These are phyloP conservation scores for Hansenula sp. DNA, from an alignment of 1,139 yeast genomes.

Conservation along the genomic window DNA sequence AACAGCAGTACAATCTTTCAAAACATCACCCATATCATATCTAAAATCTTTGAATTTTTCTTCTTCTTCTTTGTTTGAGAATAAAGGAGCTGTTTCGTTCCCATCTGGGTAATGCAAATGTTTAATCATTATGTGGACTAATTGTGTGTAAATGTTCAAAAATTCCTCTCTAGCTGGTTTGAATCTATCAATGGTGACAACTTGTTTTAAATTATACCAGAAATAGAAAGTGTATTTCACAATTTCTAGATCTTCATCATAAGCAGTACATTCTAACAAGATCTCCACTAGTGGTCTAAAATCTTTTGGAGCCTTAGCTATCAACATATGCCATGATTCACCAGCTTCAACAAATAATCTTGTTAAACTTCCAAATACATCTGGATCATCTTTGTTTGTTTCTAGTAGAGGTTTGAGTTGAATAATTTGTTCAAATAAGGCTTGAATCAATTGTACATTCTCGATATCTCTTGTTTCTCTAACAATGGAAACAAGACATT, in stretches of 20 bases:
- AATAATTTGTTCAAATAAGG: slow-evolving; percentile 64
- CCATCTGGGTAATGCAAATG: slow-evolving; percentile 75
- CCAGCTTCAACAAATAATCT: slow-evolving; percentile 89
- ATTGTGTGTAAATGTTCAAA: slow-evolving; percentile 55
- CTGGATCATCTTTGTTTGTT: slow-evolving; percentile 56
- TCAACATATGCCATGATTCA: slow-evolving; percentile 89
- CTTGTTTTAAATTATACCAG: slow-evolving; percentile 81
- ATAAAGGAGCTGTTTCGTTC: slow-evolving; percentile 31
- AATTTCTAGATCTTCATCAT: slow-evolving; percentile 79
- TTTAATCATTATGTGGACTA: slow-evolving; percentile 62
- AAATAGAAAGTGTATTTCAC: slow-evolving; percentile 89
- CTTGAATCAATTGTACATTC: slow-evolving; percentile 55
- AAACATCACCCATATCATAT: slow-evolving; percentile 94
- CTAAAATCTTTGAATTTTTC: slow-evolving; percentile 92
- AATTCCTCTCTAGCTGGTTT: slow-evolving; percentile 53
- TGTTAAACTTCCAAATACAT: slow-evolving; percentile 66
- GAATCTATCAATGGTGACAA: slow-evolving; percentile 60
- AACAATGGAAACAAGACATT: slow-evolving; percentile 74
- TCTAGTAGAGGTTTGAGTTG: slow-evolving; percentile 49
- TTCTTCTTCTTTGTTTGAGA: slow-evolving; percentile 57
- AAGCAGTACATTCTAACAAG: slow-evolving; percentile 55
- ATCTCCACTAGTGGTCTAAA: slow-evolving; percentile 78
- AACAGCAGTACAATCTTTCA: slow-evolving; percentile 91
- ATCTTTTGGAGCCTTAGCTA: slow-evolving; percentile 67
- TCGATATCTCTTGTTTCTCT: slow-evolving; percentile 78